Evolutionary conservation across 495 filamentous ascomycete genomes (phyloP), one percentile per base, ranked within the genome.

Genomic region (Mytilinidion resinicola): DNA sequence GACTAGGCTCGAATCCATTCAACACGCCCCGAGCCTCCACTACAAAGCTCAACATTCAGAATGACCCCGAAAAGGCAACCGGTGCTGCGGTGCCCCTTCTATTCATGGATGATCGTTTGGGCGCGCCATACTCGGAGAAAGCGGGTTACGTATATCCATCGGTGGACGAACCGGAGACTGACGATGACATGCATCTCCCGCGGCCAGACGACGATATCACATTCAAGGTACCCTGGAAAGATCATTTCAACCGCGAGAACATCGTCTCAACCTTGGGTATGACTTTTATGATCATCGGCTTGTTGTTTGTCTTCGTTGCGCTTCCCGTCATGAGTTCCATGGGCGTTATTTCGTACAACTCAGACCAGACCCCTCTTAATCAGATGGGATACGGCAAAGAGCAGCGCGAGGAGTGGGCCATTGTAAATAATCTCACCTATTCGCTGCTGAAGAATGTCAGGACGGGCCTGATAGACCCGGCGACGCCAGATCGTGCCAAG

Each of bases 401-500:
- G 0, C 38, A 66, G 35, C 19, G 60, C 11, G 58, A 72, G 36
- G 35, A 63, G 1, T 76, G 73, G 76, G 67, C 72, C 9, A 60
- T 50, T 8, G 65, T 63, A 8, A 66, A 62, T 41, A 58, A 66
- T 21, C 10, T 15, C 34, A 59, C 53, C 12, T 66, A 81, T 17
- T 74, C 80, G 1, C 64, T 88, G 19, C 64, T 91, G 39, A 72
- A 76, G 20, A 87, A 88, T 63, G 65, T 85, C 34, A 74, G 87
- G 25, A 72, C 50, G 6, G 77, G 80, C 0, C 70, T 89, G 19
- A 84, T 90, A 49, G 87, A 90, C 63, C 85, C 85, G 25, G 83
- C 88, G 63, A 91, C 87, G 17, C 87, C 87, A 9, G 58, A 75
- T 20, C 75, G 75, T 9, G 85, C 79, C 9, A 76, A 70, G 69